phyloP scores from a whole-genome alignment of 2,329 filamentous ascomycete species.

The Zymoseptoria passerinii region DNA sequence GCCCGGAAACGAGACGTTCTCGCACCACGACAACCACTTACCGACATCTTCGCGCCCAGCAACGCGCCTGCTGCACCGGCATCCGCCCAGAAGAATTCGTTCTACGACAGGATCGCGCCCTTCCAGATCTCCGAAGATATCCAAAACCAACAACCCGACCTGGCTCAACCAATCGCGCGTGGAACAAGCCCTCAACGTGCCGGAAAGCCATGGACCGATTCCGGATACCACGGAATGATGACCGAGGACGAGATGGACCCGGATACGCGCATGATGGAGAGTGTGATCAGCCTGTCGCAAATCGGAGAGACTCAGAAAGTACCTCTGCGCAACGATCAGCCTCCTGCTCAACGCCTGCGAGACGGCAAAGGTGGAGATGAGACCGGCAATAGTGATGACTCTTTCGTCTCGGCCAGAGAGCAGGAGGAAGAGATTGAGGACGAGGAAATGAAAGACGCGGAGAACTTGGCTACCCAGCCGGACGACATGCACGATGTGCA shows the following conservation, averaged over 20 bases:
- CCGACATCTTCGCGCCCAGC: slow-evolving; percentile 41
- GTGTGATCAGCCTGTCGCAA: slow-evolving; percentile 12
- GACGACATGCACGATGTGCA: slow-evolving; percentile 4
- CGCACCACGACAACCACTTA: slow-evolving; percentile 50
- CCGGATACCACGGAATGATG: slow-evolving; percentile 61
- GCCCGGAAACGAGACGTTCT: slow-evolving; percentile 51
- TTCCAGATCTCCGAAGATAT: slow-evolving; percentile 53
- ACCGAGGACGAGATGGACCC: slow-evolving; percentile 45
- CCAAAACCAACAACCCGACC: slow-evolving; percentile 6
- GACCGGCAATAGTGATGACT: slow-evolving; percentile 31
- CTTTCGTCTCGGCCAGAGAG: slow-evolving; percentile 43
- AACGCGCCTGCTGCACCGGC: slow-evolving; percentile 40
- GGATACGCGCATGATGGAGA: slow-evolving; percentile 18
- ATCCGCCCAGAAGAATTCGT: slow-evolving; percentile 45
- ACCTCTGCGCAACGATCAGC: slow-evolving; percentile 19
- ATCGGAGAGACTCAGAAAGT: slow-evolving; percentile 11
- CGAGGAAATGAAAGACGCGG: slow-evolving; percentile 13
- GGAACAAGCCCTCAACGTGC: slow-evolving; percentile 28
- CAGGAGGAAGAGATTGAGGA: slow-evolving; percentile 24
- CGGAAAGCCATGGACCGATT: slow-evolving; percentile 45
- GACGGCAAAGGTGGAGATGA: slow-evolving; percentile 17
- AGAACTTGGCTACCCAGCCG: slow-evolving; percentile 37
- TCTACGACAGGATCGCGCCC: slow-evolving; percentile 48
- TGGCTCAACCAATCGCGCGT: slow-evolving; percentile 18
- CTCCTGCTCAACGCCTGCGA: slow-evolving; percentile 25